phyloP scores from a whole-genome alignment of 139 green algal species.

The Pseudopediastrum boryanum region DNA sequence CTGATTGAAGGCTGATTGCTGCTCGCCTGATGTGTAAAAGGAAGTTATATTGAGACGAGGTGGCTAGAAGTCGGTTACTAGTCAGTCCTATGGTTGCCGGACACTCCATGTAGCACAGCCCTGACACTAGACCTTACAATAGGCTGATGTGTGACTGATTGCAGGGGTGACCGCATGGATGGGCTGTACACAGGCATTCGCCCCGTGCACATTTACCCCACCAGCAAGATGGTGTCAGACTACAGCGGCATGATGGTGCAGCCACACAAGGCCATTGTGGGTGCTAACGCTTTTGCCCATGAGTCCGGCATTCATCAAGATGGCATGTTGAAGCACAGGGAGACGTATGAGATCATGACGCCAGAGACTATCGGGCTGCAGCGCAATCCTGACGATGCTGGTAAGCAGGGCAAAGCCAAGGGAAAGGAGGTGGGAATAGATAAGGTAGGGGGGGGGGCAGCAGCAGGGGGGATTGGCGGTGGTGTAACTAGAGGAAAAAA shows the following conservation, averaged over 20 bases:
- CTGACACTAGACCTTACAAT: no score
- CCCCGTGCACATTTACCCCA: constrained; percentile 87
- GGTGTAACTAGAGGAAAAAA: no score
- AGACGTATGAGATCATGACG: constrained; percentile 98
- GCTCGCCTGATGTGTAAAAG: no score
- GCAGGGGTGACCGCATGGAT: constrained; percentile 68
- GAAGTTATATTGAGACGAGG: no score
- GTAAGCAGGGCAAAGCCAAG: constrained; percentile 19
- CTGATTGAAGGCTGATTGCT: no score
- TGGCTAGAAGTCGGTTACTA: no score
- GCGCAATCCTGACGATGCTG: constrained; percentile 68
- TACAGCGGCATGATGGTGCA: constrained; percentile 94
- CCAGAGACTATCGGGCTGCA: constrained; percentile 94
- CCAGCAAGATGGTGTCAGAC: constrained; percentile 92
- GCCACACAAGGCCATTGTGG: constrained; percentile 99
- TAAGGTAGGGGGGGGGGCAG: background rate
- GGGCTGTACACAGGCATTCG: constrained; percentile 91
- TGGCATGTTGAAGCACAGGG: constrained; percentile 82
- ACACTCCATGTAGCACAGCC: no score
- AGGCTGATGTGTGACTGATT: no score
- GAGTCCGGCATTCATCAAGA: constrained; percentile 98
- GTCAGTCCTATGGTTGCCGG: no score
- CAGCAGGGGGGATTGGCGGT: no score
- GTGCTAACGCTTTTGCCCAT: constrained; percentile 98
- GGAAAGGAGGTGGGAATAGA: background rate